Evolutionary conservation across 345 rosid genomes (phyloP), one percentile per base, ranked within the genome.

Genomic region (Zanthoxylum bungeanum): DNA sequence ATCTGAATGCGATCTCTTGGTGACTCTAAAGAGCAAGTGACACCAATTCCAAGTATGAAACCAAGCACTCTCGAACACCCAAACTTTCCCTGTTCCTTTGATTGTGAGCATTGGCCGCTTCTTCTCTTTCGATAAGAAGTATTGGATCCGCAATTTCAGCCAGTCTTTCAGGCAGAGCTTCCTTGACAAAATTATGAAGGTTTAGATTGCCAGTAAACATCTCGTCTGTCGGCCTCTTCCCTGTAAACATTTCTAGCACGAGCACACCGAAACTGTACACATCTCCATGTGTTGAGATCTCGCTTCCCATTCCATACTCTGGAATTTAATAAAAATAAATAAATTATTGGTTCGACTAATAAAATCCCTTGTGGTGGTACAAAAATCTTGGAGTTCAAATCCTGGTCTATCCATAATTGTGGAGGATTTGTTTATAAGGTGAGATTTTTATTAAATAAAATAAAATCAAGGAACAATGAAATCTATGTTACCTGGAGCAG

Each of bases 281-380:
- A 62, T 83, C 80, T 0, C 84, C 82, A 4, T 21, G 4, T 0
- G 63, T 65, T 16, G 82, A 75, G 4, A 67, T 66, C 12, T 14
- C 58, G 0, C 72, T 70, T 19, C 86, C 82, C 74, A 73, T 30
- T 1, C 80, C 84, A 63, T 83, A 80, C 47, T 83, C 80, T n/a
- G 78, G 68, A 22, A 61, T n/a, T n/a, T n/a, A 73, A 34, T 6
- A 9, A 37, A 37, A 28, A 27, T 3, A 14, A 36, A n/a, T n/a
- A 1, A 60, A 5, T 0, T 60, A 9, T 10, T 17, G 19, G 39
- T n/a, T n/a, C 44, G 14, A 58, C 11, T 6, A 58, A 6, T 17
- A 59, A 40, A 40, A 40, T 12, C 5, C 12, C 46, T 12, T 2
- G 3, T 14, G 46, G 14, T 36, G n/a, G n/a, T n/a, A n/a, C n/a